phyloP scores from a whole-genome alignment of 768 basidiomycete genomes.

The Hortiboletus campestris region DNA sequence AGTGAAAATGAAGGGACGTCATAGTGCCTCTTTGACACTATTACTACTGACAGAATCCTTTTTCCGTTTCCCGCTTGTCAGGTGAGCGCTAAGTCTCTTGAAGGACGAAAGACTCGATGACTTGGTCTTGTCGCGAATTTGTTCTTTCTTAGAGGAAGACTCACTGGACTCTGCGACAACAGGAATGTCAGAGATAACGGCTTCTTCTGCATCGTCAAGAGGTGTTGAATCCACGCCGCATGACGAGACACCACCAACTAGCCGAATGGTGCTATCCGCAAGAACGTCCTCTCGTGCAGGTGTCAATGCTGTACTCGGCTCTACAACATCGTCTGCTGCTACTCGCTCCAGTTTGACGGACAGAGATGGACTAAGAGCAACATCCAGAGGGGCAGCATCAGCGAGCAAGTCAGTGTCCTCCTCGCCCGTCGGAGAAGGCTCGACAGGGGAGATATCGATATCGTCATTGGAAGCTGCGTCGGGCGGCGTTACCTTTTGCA shows the following conservation, averaged over 20 bases:
- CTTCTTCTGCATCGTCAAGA: constrained; percentile 32
- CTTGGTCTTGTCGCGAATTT: constrained; percentile 52
- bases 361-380: constrained; percentile 32
- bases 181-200: constrained; percentile 36
- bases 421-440: constrained; percentile 21
- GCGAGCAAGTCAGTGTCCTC: constrained; percentile 51
- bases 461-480: constrained; percentile 11
- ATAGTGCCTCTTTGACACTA: constrained; percentile 42
- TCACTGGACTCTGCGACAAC: constrained; percentile 34
- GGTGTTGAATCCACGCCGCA: constrained; percentile 28
- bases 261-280: constrained; percentile 49
- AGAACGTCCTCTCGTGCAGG: constrained; percentile 17
- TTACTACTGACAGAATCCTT: constrained; percentile 49
- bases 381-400: constrained; percentile 40
- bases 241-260: constrained; percentile 57
- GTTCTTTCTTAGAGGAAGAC: constrained; percentile 28
- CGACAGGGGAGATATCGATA: constrained; percentile 18
- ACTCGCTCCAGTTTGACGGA: constrained; percentile 8
- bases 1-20: constrained; percentile 16
- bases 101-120: constrained; percentile 50
- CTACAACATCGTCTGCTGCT: constrained; percentile 4
- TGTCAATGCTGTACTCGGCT: constrained; percentile 4
- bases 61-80: constrained; percentile 46
- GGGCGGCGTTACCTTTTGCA: constrained; percentile 10
- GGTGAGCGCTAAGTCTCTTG: constrained; percentile 50